phyloP scores from a whole-genome alignment of 306 rosid species.

The Quercus berberidifolia region DNA sequence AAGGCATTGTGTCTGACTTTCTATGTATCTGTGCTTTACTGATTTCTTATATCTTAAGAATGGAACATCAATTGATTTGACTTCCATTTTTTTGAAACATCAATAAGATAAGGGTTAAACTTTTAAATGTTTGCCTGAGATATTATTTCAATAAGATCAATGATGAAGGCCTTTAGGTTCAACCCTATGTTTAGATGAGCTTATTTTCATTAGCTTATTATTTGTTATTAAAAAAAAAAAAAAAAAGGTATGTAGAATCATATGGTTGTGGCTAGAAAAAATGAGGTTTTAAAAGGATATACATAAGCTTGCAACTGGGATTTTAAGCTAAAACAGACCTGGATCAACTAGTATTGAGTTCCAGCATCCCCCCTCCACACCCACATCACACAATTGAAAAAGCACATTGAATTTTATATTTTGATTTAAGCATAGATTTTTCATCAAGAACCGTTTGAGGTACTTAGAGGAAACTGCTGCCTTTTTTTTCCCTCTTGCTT shows the following conservation, averaged over 20 bases:
- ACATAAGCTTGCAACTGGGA: too few relatives aligned
- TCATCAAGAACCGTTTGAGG: not conserved
- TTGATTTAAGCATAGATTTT: not conserved
- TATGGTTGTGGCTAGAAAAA: too few relatives aligned
- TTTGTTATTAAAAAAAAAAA: too few relatives aligned
- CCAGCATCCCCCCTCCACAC: too few relatives aligned
- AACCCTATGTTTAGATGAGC: too few relatives aligned
- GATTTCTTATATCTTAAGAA: not conserved
- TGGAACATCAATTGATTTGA: not conserved
- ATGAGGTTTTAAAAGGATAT: too few relatives aligned
- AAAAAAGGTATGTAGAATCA: too few relatives aligned
- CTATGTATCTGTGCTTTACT: not conserved
- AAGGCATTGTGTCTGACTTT: not conserved
- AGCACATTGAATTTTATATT: not conserved
- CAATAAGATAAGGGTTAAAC: not conserved
- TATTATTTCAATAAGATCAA: not conserved
- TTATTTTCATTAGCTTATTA: too few relatives aligned
- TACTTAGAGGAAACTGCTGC: not conserved
- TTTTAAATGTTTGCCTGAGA: not conserved
- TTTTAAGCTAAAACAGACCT: too few relatives aligned
- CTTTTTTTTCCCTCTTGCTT: not conserved
- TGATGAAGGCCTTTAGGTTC: not conserved
- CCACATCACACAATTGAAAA: too few relatives aligned
- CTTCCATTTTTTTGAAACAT: not conserved
- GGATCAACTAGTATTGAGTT: too few relatives aligned